Conservation (phyloP, 805 yeast species). For the Nakazawaea sp. region DNA sequence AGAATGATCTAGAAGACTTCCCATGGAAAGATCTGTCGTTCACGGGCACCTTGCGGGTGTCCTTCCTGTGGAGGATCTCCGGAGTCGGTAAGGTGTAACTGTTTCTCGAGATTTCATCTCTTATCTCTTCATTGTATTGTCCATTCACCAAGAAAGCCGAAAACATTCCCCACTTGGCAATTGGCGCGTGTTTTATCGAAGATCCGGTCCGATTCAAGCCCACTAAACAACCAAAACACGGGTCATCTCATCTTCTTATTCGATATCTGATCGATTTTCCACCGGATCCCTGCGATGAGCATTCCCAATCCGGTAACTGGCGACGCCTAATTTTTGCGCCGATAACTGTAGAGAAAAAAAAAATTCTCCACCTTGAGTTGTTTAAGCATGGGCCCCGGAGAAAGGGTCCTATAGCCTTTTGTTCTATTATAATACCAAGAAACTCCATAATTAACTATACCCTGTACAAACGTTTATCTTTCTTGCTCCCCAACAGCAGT, state of each 20-base stretch:
- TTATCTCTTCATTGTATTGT: constrained; percentile 24
- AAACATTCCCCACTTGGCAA: constrained; percentile 21
- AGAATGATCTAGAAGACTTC: constrained; percentile 24
- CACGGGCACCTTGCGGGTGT: neutral
- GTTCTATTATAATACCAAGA: neutral
- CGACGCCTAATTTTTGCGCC: constrained; percentile 11
- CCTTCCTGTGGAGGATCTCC: neutral
- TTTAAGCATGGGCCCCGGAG: too few species aligned
- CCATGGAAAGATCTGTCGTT: constrained; percentile 20
- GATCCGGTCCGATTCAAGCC: too few species aligned
- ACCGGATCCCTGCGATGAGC: neutral
- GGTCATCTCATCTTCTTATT: neutral
- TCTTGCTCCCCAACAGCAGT: constrained; percentile 12
- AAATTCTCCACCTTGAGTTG: too few species aligned
- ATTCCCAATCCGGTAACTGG: neutral
- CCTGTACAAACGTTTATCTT: constrained; percentile 4
- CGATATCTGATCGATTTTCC: neutral
- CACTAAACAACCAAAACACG: too few species aligned
- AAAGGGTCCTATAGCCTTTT: too few species aligned
- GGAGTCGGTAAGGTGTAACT: constrained; percentile 16
- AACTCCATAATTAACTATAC: too few species aligned
- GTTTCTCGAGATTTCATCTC: constrained; percentile 24
- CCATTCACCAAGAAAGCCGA: constrained; percentile 16
- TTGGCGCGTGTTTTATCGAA: too few species aligned
- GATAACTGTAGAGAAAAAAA: too few species aligned